Evolutionary conservation across 192 early-diverging fungal genomes (phyloP), one percentile per base, ranked within the genome.

Genomic region (Jimgerdemannia flammicorona): DNA sequence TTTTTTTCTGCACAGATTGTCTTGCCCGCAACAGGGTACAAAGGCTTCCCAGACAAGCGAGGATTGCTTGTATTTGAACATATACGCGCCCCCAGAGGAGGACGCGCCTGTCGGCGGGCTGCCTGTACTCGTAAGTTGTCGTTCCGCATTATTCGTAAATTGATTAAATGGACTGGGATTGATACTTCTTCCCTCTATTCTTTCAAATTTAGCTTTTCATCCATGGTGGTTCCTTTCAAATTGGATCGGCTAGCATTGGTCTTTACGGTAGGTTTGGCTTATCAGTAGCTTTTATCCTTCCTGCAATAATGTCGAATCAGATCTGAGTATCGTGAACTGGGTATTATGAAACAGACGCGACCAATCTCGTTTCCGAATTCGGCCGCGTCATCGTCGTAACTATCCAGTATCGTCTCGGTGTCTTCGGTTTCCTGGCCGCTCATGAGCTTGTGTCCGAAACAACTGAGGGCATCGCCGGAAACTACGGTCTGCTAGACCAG

Each of bases 401-500:
- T 4, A 19, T 82, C 44, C 85, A 85, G 73, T 88, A 88, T 70
- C 84, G 87, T 41, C 64, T 83, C 29, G 83, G 83, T 63, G 74
- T 69, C 40, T 70, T 87, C 8, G 86, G 86, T 19, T 88, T 84
- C 70, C 44, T 87, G 4, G 66, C 84, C 39, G 79, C 79, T 66
- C 6, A 41, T 6, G 67, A 68, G 9, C 18, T 65, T 65, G 64
- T 40, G 40, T 59, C 17, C 19, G 77, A 80, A 63, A 43, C 79
- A 7, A 40, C 69, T 4, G 64, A 76, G 4, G 78, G 44, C 20
- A 43, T 43, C 17, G 67, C 67, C 17, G 43, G 67, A 44, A 75
- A 75, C 44, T 43, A 69, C 39, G 74, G 74, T 4, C 40, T 68
- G 19, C 67, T 68, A 9, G 67, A 68, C 18, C 67, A 68, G 40